phyloP scores from a whole-genome alignment of 768 basidiomycete species.

The Tricholoma saponaceum region DNA sequence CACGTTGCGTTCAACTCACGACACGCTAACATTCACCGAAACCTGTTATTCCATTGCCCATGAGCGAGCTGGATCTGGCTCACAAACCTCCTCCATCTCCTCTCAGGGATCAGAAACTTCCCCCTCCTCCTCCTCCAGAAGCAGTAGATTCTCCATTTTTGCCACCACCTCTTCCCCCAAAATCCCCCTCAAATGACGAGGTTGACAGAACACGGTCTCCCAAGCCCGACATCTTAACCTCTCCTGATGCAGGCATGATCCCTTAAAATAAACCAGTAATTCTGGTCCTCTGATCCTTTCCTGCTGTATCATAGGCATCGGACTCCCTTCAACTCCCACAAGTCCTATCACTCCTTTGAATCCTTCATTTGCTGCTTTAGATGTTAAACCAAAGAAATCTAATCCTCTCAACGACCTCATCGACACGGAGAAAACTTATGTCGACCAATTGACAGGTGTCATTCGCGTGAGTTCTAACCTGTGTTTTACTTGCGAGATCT shows the following conservation, averaged over 20 bases:
- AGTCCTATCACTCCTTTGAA: conserved; percentile 33
- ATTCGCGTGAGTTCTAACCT: conserved; percentile 66
- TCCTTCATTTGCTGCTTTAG: conserved; percentile 28
- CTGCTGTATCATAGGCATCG: conserved; percentile 15
- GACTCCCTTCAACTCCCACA: conserved; percentile 25
- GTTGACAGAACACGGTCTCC: not conserved
- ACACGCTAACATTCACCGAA: not conserved
- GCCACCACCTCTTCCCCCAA: conserved; percentile 8
- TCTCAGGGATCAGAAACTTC: not conserved
- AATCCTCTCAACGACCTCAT: conserved; percentile 92
- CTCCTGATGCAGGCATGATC: conserved; percentile 21
- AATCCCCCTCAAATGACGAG: not conserved
- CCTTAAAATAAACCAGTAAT: conserved; percentile 4
- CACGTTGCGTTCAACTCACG: not conserved
- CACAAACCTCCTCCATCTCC: conserved; percentile 3
- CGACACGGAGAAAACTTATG: conserved; percentile 90
- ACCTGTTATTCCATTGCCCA: conserved; percentile 3
- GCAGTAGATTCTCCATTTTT: not conserved
- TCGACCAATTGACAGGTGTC: conserved; percentile 83
- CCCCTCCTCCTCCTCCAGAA: conserved; percentile 1
- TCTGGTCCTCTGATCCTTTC: not conserved
- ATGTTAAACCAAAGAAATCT: conserved; percentile 52
- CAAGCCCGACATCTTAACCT: conserved; percentile 3
- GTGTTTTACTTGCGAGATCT: conserved; percentile 7
- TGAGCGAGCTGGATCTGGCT: conserved; percentile 10